These are phyloP conservation scores for Vitis riparia DNA, from an alignment of 164 flowering plant genomes.

Conservation along the genomic window DNA sequence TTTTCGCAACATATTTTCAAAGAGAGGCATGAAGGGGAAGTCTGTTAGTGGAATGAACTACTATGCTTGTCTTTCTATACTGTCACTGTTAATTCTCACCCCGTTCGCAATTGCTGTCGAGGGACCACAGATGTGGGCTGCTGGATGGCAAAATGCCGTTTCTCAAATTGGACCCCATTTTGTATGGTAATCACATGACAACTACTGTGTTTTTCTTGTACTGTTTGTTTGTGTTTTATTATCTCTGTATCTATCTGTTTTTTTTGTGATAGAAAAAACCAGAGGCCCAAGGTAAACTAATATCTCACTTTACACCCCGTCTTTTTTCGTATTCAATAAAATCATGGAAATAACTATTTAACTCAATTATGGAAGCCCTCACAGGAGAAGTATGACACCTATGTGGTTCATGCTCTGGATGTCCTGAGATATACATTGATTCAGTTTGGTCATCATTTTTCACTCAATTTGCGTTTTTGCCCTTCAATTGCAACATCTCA, in stretches of 20 bases:
- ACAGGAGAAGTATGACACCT: background rate
- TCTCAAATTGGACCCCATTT: conserved; percentile 74
- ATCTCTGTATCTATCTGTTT: conserved; percentile 21
- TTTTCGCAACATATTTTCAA: conserved; percentile 65
- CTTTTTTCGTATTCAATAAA: no score
- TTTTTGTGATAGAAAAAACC: conserved; percentile 9
- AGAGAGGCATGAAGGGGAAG: conserved; percentile 72
- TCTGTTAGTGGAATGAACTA: conserved; percentile 63
- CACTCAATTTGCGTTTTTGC: background rate
- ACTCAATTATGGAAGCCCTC: no score
- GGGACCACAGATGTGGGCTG: conserved; percentile 85
- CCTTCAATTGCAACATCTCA: no score
- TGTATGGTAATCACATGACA: conserved; percentile 49
- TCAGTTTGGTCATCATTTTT: background rate
- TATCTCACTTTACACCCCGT: no score
- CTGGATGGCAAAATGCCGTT: conserved; percentile 67
- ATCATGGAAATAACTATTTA: no score
- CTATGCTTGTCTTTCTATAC: conserved; percentile 66
- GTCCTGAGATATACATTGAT: background rate
- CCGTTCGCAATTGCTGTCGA: conserved; percentile 84
- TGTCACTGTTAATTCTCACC: conserved; percentile 68
- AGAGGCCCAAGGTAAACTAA: no score
- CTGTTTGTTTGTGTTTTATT: background rate
- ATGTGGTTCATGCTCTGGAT: background rate
- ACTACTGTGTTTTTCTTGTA: background rate